Evolutionary conservation across 352 stramenopile species (phyloP), one percentile per base, ranked within the genome.

Genomic region (Globisporangium yorkense): DNA sequence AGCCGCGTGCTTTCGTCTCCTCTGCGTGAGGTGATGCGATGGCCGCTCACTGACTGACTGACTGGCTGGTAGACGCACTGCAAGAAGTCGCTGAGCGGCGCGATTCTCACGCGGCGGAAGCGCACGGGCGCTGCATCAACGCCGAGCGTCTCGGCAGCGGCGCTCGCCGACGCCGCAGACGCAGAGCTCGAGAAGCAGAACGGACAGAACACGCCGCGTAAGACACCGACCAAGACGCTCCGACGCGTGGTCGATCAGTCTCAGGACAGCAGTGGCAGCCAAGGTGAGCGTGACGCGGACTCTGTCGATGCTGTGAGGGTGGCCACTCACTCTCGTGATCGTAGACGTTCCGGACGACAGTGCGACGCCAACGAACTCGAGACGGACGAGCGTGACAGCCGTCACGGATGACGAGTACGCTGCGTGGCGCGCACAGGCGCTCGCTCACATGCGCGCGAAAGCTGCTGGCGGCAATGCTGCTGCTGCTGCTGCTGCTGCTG

Each of bases 51-150:
- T 27, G 24, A 27, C 24, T 27, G 24, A 27, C 24, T 27, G 24
- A 27, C 24, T 27, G 24, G 24, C 24, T 27, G 24, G 4, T 37
- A 85, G 75, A 24, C 57, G 1, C 65, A 78, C 45, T 85, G 75
- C 45, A 67, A 79, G 45, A 49, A 61, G 43, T 81, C 75, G 12
- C 57, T 85, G 50, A 72, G 63, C 51, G 70, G 72, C 5, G 70
- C 68, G 18, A 51, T 78, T 16, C 61, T 75, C 45, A 62, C 71
- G 59, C 63, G 72, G 44, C 69, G 63, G 43, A 82, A 72, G 31
- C 71, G 61, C 31, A 29, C 29, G 18, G 57, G 47, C 4, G 46
- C 47, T 0, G 13, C 31, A 3, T 51, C 40, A 5, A 52, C 53
- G 40, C 24, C 44, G 10, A 29, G 12, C 4, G 3, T 12, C 24